Conservation (phyloP, 2,329 filamentous ascomycete species). For the Drechslerella dactyloides region DNA sequence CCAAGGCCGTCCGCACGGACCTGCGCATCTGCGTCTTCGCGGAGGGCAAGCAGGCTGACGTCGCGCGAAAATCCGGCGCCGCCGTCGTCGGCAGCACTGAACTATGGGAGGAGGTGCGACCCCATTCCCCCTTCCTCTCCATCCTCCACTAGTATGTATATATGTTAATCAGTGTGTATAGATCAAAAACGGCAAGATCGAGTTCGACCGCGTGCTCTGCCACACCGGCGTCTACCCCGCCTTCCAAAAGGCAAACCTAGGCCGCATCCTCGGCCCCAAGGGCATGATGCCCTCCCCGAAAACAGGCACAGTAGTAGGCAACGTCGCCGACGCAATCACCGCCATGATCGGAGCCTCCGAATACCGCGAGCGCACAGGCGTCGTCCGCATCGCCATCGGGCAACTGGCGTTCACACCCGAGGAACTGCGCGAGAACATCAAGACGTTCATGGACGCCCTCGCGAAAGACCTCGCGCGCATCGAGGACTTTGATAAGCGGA, state of each 20-base stretch:
- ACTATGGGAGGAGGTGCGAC: slow-evolving; percentile 75
- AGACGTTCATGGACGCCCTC: slow-evolving; percentile 74
- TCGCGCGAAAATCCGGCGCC: slow-evolving; percentile 79
- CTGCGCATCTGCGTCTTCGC: slow-evolving; percentile 88
- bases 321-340: slow-evolving; percentile 75
- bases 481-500: slow-evolving; percentile 63
- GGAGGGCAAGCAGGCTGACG: slow-evolving; percentile 73
- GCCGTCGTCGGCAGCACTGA: slow-evolving; percentile 82
- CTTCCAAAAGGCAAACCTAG: slow-evolving; percentile 80
- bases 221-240: slow-evolving; percentile 78
- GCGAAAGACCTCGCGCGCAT: slow-evolving; percentile 76
- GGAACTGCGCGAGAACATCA: slow-evolving; percentile 83
- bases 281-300: slow-evolving; percentile 92
- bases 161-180: slow-evolving; percentile 53
- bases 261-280: slow-evolving; percentile 81
- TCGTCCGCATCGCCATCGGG: slow-evolving; percentile 86
- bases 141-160: background rate
- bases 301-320: slow-evolving; percentile 83
- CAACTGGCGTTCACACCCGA: slow-evolving; percentile 88
- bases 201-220: slow-evolving; percentile 89
- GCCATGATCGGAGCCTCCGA: slow-evolving; percentile 83
- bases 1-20: slow-evolving; percentile 87
- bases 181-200: slow-evolving; percentile 72
- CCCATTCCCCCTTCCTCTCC: background rate
- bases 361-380: slow-evolving; percentile 84